Conservation (phyloP, 2,329 filamentous ascomycete genomes). For the Fusarium pseudoanthophilum region DNA sequence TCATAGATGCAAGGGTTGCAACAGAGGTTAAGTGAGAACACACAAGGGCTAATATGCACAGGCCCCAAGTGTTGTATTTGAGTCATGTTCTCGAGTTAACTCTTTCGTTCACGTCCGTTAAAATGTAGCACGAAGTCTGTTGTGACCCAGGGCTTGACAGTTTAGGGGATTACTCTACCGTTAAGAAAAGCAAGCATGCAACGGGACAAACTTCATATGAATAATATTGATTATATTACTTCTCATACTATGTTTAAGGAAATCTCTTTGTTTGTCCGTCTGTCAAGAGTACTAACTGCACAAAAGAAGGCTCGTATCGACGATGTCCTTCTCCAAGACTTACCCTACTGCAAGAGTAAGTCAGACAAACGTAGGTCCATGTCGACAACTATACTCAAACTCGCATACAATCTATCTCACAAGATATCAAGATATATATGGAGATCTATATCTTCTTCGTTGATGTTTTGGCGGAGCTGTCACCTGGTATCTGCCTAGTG, state of each 20-base stretch:
- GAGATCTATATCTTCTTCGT: too few species aligned
- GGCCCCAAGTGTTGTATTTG: accelerated
- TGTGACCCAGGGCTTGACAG: not conserved
- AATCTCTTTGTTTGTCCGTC: not conserved
- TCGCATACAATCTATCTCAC: not conserved
- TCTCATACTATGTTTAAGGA: not conserved
- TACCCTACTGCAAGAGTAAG: not conserved
- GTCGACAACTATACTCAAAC: not conserved
- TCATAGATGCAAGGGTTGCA: not conserved
- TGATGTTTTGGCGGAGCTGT: not conserved
- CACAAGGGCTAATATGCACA: too few species aligned
- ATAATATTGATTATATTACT: accelerated
- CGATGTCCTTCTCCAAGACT: not conserved
- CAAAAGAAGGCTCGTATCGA: not conserved
- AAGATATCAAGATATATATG: too few species aligned
- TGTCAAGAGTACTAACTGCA: not conserved
- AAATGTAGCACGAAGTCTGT: not conserved
- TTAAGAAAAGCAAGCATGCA: too few species aligned
- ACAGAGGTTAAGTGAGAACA: not conserved
- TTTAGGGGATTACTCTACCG: accelerated
- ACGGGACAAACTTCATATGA: not conserved
- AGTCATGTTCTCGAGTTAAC: not conserved
- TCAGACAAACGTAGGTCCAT: not conserved
- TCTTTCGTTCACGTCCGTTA: not conserved
- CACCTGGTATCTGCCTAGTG: not conserved